phyloP scores from a whole-genome alignment of 352 stramenopile genomes.

The Blastocystis sp. region DNA sequence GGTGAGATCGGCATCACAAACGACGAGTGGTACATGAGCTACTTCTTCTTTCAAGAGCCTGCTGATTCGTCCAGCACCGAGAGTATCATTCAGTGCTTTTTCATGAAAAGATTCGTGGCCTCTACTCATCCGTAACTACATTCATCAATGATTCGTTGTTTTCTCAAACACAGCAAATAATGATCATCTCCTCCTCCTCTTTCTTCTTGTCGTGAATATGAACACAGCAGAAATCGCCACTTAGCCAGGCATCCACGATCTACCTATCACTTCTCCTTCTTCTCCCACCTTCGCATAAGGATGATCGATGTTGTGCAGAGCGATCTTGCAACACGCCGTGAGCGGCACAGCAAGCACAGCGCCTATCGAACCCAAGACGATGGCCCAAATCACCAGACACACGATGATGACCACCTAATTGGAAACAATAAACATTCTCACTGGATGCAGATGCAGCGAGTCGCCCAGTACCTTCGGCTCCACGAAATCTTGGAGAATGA shows the following conservation, averaged over 20 bases:
- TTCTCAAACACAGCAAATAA: not conserved
- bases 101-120: not conserved
- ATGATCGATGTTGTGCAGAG: not conserved
- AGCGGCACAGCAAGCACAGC: conserved; percentile 29
- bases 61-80: not conserved
- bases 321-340: conserved; percentile 35
- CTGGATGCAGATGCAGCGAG: conserved; percentile 22
- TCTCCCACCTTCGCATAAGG: conserved; percentile 6
- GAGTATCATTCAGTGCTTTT: not conserved
- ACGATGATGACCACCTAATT: conserved; percentile 41
- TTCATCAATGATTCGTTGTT: not conserved
- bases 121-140: not conserved
- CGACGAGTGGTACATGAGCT: conserved; percentile 40
- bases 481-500: conserved; percentile 34
- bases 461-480: conserved; percentile 45
- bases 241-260: conserved; percentile 38
- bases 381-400: conserved; percentile 42
- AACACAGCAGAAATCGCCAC: conserved; percentile 52
- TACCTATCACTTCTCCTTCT: not conserved
- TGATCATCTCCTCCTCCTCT: not conserved
- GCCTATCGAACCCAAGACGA: conserved; percentile 17
- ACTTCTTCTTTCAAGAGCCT: not conserved
- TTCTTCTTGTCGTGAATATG: conserved; percentile 40
- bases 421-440: not conserved
- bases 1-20: not conserved